Evolutionary conservation across 176 grass and related monocot species (phyloP).

Genomic region (maize (Zea mays)): Zm-B73-REFERENCE-NAM-5.0 NC_050097.1:21862001-21862500

Average conservation of each 20-base stretch:
- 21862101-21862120: too few species aligned
- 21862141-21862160: too few species aligned
- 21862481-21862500: constrained; percentile 40
- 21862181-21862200: constrained; percentile 7
- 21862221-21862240: constrained; percentile 34
- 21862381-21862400: constrained; percentile 48
- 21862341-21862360: constrained; percentile 39
- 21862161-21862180: too few species aligned
- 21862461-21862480: not conserved
- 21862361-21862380: constrained; percentile 46
- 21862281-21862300: constrained; percentile 31
- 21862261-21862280: not conserved
- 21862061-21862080: too few species aligned
- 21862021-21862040: too few species aligned
- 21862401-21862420: constrained; percentile 33
- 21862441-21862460: not conserved
- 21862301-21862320: constrained; percentile 3
- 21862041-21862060: too few species aligned
- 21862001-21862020: too few species aligned
- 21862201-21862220: not conserved
- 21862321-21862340: constrained; percentile 54
- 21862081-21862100: too few species aligned
- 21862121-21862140: too few species aligned
- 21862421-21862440: constrained; percentile 11
- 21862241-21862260: not conserved